A percentile compares a stretch with the other conserved stretches of the same genome.
These are phyloP conservation scores for Santalum album DNA, from an alignment of 164 flowering plant genomes.

Conservation along the genomic window DNA sequence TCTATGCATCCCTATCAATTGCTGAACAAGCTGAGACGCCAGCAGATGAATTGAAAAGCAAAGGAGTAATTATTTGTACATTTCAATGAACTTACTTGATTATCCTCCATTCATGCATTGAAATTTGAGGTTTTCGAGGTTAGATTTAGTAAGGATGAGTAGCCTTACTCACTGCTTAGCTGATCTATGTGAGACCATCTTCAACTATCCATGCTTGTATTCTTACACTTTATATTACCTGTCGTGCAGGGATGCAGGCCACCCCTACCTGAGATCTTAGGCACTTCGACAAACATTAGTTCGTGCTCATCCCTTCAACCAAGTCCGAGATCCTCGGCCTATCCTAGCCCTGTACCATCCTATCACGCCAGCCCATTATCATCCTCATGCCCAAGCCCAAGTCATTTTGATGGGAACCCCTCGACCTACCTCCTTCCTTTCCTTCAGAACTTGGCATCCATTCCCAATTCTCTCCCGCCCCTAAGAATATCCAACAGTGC, in stretches of 20 bases:
- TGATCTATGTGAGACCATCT: no score
- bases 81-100: no score
- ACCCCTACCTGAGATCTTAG: conserved; percentile 18
- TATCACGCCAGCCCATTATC: conserved; percentile 84
- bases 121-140: no score
- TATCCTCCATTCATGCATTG: no score
- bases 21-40: no score
- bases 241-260: conserved; percentile 33
- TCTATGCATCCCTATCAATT: no score
- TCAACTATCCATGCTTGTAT: background rate
- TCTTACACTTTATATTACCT: background rate
- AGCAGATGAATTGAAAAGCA: no score
- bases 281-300: conserved; percentile 23
- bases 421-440: conserved; percentile 65
- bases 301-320: conserved; percentile 41
- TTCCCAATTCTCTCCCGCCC: conserved; percentile 66
- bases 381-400: conserved; percentile 78
- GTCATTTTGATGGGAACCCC: conserved; percentile 51
- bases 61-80: no score
- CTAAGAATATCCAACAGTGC: conserved; percentile 89
- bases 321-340: conserved; percentile 56
- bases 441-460: conserved; percentile 53
- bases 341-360: conserved; percentile 73
- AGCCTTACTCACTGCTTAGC: no score
- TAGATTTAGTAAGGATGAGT: no score